These are phyloP conservation scores for Decorospora gaudefroyi DNA, from an alignment of 2,329 filamentous ascomycete genomes.

Conservation along the genomic window DNA sequence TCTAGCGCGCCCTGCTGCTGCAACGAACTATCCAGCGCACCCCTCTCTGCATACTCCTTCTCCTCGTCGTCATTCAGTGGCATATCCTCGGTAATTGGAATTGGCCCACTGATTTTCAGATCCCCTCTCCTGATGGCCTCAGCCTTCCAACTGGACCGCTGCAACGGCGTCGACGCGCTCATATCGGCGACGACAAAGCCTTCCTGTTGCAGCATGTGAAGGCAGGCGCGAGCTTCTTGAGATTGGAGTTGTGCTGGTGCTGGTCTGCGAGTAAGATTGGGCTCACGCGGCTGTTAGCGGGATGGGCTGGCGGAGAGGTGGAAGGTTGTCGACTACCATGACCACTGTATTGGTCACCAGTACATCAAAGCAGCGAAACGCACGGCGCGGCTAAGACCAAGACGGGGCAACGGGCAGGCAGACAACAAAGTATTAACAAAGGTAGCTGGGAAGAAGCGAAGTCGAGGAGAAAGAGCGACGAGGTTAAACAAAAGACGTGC, in stretches of 20 bases:
- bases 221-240: conserved; percentile 19
- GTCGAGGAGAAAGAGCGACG: conserved; percentile 30
- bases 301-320: conserved; percentile 25
- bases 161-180: conserved; percentile 34
- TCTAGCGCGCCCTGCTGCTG: conserved; percentile 21
- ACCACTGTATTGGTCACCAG: conserved; percentile 13
- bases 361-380: conserved; percentile 2
- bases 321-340: conserved; percentile 23
- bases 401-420: conserved; percentile 2
- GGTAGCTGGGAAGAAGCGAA: conserved; percentile 19
- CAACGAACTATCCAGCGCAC: conserved; percentile 18
- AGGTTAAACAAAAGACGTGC: conserved; percentile 29
- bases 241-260: conserved; percentile 14
- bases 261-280: conserved; percentile 31
- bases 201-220: conserved; percentile 43
- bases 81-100: conserved; percentile 46
- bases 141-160: conserved; percentile 48
- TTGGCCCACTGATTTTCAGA: conserved; percentile 47
- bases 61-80: conserved; percentile 45
- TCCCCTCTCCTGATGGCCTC: conserved; percentile 47
- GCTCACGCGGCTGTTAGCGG: conserved; percentile 31
- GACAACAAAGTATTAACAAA: conserved; percentile 16
- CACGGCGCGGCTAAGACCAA: conserved; percentile 5
- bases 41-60: conserved; percentile 36
- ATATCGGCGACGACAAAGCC: conserved; percentile 39